Percentiles rank a stretch among this genome's conserved stretches.
phyloP scores from a whole-genome alignment of 2,329 filamentous ascomycete genomes.

The Neurospora crassa region DNA sequence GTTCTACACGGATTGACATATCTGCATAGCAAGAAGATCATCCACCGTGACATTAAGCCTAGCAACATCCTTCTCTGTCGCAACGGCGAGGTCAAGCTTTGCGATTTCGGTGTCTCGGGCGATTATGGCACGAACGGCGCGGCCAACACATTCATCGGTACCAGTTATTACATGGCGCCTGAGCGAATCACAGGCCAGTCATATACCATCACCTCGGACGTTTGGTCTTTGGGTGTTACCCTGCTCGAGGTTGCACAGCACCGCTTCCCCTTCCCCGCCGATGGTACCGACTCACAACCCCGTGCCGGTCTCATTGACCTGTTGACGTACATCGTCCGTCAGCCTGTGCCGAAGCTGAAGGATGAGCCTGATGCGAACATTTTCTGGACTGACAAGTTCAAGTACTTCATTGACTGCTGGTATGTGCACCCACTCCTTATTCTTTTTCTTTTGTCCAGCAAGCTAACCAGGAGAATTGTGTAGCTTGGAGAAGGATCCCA shows the following conservation, averaged over 20 bases:
- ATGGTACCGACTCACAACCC: slow-evolving; percentile 91
- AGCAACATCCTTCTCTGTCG: slow-evolving; percentile 93
- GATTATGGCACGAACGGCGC: slow-evolving; percentile 98
- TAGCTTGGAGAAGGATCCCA: slow-evolving; percentile 89
- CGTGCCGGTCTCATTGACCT: slow-evolving; percentile 88
- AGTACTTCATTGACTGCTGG: slow-evolving; percentile 99
- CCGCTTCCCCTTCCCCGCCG: slow-evolving; percentile 94
- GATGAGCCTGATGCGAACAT: slow-evolving; percentile 87
- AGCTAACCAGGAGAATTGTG: slow-evolving; percentile 6
- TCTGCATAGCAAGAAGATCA: slow-evolving; percentile 90
- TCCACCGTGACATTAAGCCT: slow-evolving; percentile 97
- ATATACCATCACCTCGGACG: slow-evolving; percentile 97
- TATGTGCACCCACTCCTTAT: slow-evolving; percentile 39
- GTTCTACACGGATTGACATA: slow-evolving; percentile 91
- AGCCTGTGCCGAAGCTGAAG: slow-evolving; percentile 90
- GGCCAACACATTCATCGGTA: slow-evolving; percentile 97
- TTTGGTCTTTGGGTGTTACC: slow-evolving; percentile 96
- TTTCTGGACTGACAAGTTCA: slow-evolving; percentile 94
- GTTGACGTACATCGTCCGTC: slow-evolving; percentile 92
- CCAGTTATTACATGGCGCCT: slow-evolving; percentile 98
- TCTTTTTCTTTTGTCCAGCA: slow-evolving; percentile 8
- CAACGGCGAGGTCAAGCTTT: slow-evolving; percentile 89
- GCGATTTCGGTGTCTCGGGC: slow-evolving; percentile 95
- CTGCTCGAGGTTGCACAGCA: slow-evolving; percentile 98
- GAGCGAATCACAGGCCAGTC: slow-evolving; percentile 96